Percentiles rank a stretch among this genome's conserved stretches.
These are phyloP conservation scores for Penicillium sp. DNA, from an alignment of 2,329 filamentous ascomycete genomes.

Conservation along the genomic window DNA sequence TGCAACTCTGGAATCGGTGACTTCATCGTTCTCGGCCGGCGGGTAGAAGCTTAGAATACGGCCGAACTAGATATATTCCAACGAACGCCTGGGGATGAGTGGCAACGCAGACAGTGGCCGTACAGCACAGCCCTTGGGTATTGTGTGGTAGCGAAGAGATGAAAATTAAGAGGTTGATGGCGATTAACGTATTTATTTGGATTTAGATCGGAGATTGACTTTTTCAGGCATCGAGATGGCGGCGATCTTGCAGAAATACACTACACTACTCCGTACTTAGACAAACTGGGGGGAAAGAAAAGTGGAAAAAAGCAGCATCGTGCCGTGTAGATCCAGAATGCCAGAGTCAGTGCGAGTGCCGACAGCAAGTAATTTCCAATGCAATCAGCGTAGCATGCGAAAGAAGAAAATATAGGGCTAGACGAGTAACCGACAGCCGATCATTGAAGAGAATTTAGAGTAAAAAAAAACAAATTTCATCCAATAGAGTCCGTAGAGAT, in stretches of 20 bases:
- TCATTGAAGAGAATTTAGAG: background rate
- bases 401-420: background rate
- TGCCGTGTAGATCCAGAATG: conserved; percentile 9
- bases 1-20: conserved; percentile 1
- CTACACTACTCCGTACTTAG: background rate
- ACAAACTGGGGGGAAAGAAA: background rate
- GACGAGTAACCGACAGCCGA: background rate
- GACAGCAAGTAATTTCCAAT: conserved; percentile 18
- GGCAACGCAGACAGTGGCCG: conserved; percentile 3
- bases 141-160: background rate
- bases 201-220: background rate
- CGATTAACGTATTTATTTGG: background rate
- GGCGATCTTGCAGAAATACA: background rate
- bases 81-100: background rate
- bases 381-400: conserved; percentile 6
- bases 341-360: conserved; percentile 17
- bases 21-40: conserved; percentile 16
- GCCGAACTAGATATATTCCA: conserved; percentile 6
- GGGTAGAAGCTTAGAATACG: background rate
- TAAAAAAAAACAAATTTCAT: conserved; percentile 18
- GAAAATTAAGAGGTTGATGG: background rate
- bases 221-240: background rate
- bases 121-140: background rate
- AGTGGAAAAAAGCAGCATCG: background rate
- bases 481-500: conserved; percentile 29